A percentile compares a stretch with the other conserved stretches of the same genome.
These are phyloP conservation scores for Rhodotorula babjevae DNA, from an alignment of 768 basidiomycete genomes.

Conservation along the genomic window DNA sequence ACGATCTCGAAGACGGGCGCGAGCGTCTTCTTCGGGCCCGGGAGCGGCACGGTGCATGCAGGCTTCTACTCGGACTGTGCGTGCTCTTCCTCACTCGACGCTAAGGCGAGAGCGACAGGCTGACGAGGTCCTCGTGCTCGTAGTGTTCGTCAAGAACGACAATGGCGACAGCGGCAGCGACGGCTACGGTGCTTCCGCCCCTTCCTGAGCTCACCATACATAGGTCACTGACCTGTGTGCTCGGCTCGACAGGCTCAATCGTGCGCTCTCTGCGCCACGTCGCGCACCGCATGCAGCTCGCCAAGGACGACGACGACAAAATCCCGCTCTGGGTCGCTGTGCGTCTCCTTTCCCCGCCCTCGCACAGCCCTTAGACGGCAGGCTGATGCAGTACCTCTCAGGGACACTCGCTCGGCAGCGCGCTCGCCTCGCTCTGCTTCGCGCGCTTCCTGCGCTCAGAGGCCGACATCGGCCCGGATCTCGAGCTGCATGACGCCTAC, in stretches of 20 bases:
- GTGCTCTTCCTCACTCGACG: neutral
- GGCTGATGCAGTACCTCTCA: rapidly evolving
- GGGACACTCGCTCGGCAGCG: slow-evolving; percentile 27
- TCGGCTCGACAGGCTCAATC: slow-evolving; percentile 26
- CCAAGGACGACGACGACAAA: neutral
- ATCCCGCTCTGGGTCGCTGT: slow-evolving; percentile 28
- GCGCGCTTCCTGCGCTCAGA: slow-evolving; percentile 26
- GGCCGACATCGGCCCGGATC: slow-evolving; percentile 15
- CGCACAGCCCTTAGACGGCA: too few species aligned
- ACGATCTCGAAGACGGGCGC: slow-evolving; percentile 14
- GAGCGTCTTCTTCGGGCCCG: slow-evolving; percentile 22
- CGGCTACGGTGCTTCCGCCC: slow-evolving; percentile 10
- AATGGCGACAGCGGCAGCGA: neutral
- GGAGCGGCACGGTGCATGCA: slow-evolving; percentile 8
- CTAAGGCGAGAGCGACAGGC: too few species aligned
- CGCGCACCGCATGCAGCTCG: slow-evolving; percentile 16
- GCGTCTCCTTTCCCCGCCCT: neutral
- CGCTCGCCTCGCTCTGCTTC: slow-evolving; percentile 23
- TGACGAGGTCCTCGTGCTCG: too few species aligned
- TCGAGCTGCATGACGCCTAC: slow-evolving; percentile 14
- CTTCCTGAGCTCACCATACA: too few species aligned
- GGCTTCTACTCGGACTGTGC: slow-evolving; percentile 23
- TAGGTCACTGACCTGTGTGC: too few species aligned
- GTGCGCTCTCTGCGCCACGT: slow-evolving; percentile 18
- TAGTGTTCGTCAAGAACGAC: slow-evolving; percentile 22